A percentile compares a stretch with the other conserved stretches of the same genome.
phyloP scores from a whole-genome alignment of 257 asterid genomes.

The Petunia secreta region DNA sequence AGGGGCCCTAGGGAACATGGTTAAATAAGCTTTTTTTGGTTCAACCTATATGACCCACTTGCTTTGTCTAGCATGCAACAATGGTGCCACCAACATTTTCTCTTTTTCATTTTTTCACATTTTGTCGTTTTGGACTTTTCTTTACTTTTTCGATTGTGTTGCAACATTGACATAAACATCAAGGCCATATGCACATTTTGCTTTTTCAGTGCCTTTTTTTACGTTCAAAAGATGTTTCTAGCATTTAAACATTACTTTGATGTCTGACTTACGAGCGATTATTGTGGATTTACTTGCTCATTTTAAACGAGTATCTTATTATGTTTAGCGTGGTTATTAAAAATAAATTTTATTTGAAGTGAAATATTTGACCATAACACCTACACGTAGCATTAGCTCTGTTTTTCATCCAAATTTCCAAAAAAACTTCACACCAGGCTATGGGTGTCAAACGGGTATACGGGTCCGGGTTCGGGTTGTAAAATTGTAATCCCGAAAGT shows the following conservation, averaged over 20 bases:
- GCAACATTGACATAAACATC: not conserved
- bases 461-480: too few species aligned
- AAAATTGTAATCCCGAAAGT: too few species aligned
- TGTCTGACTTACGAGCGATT: too few species aligned
- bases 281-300: too few species aligned
- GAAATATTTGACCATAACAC: too few species aligned
- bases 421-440: too few species aligned
- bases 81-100: constrained; percentile 8
- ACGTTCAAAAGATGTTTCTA: not conserved
- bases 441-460: too few species aligned
- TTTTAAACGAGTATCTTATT: too few species aligned
- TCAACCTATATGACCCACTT: constrained; percentile 36
- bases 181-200: not conserved
- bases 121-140: constrained; percentile 17
- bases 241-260: not conserved
- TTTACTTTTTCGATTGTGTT: not conserved
- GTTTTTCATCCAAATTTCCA: too few species aligned
- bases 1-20: constrained; percentile 27
- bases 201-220: not conserved
- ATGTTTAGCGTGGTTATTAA: too few species aligned
- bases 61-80: constrained; percentile 42
- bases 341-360: too few species aligned
- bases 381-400: too few species aligned
- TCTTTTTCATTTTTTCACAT: constrained; percentile 4
- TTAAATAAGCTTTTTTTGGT: constrained; percentile 25